Base-by-base conservation (phyloP, 2,329 filamentous ascomycete genomes). In the Herpomyces periplanetae region DNA sequence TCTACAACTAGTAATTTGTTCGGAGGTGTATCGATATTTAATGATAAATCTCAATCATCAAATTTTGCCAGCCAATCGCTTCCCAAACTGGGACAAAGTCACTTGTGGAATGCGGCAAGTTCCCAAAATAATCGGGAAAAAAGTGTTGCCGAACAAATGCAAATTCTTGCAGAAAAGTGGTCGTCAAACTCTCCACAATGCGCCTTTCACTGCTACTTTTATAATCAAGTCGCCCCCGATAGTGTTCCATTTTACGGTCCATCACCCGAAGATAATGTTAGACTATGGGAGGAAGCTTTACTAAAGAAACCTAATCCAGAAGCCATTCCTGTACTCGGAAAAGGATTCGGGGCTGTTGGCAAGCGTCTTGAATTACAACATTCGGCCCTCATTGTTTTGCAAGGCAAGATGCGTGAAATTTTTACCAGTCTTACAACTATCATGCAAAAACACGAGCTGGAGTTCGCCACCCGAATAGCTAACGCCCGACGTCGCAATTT, bases 201-300 rank as follows among this genome's bases (percentile, higher is more conserved):
- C 29, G 53, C 51, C 11, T 69, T 80, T 42, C 63, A 68, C 36
- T 47, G 64, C 32, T 75, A 75, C 43, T 68, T 80, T 36, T 84
- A 80, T 47, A 80, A 80, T 40, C 57, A 65, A 27, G 64, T 73
- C 25, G 58, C 63, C 26, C 54, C 63, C 30, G 51, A 54, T 20
- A 50, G 51, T 32, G 58, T 62, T n/a, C 63, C 63, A 5, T 71
- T 63, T 36, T 73, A 64, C 37, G 52, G 58, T 26, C 63, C 63
- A 2, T 45, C 51, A 8, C 43, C 55, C 1, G 45, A 52, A 27
- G 68, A 80, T 32, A 58, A 73, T 31, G 53, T 60, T 14, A 51
- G 54, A 26, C 64, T 65, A 32, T 84, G 66, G 64, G 68, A 84
- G 31, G 63, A 71, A 29, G 68, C 68, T 0, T 49, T 75, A 11